These are phyloP conservation scores for Scheffersomyces quercinus DNA, from an alignment of 1,139 yeast species.

Conservation along the genomic window DNA sequence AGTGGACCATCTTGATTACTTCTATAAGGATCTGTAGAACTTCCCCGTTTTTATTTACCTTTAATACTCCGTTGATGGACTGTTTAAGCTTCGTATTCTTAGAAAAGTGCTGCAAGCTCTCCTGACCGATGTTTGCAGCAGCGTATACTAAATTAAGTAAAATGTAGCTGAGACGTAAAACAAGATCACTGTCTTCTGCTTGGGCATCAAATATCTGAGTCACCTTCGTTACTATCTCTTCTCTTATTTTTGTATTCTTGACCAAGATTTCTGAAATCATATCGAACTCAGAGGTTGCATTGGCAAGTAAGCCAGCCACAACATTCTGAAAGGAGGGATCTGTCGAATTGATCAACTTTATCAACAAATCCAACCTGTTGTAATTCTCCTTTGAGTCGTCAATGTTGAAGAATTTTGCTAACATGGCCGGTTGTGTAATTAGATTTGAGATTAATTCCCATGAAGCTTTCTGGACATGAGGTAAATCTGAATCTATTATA, in stretches of 20 bases:
- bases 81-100: slow-evolving; percentile 16
- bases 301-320: slow-evolving; percentile 49
- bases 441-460: slow-evolving; percentile 53
- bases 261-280: slow-evolving; percentile 40
- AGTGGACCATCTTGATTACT: slow-evolving; percentile 19
- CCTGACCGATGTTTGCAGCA: slow-evolving; percentile 13
- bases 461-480: slow-evolving; percentile 42
- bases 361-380: slow-evolving; percentile 36
- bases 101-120: slow-evolving; percentile 10
- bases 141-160: slow-evolving; percentile 31
- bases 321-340: slow-evolving; percentile 40
- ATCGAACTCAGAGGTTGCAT: slow-evolving; percentile 49
- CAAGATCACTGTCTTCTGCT: slow-evolving; percentile 27
- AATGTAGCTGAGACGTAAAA: slow-evolving; percentile 37
- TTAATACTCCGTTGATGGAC: slow-evolving; percentile 18
- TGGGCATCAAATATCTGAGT: slow-evolving; percentile 31
- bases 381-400: slow-evolving; percentile 23
- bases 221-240: slow-evolving; percentile 23
- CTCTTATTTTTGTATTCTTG: slow-evolving; percentile 21
- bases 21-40: slow-evolving; percentile 21
- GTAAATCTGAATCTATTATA: slow-evolving; percentile 37
- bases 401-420: slow-evolving; percentile 52
- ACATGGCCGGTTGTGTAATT: slow-evolving; percentile 42
- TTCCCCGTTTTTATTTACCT: slow-evolving; percentile 15
- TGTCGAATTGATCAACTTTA: slow-evolving; percentile 41